Evolutionary conservation across 768 basidiomycete genomes (phyloP).

Genomic region (Basidioascus undulatus): DNA sequence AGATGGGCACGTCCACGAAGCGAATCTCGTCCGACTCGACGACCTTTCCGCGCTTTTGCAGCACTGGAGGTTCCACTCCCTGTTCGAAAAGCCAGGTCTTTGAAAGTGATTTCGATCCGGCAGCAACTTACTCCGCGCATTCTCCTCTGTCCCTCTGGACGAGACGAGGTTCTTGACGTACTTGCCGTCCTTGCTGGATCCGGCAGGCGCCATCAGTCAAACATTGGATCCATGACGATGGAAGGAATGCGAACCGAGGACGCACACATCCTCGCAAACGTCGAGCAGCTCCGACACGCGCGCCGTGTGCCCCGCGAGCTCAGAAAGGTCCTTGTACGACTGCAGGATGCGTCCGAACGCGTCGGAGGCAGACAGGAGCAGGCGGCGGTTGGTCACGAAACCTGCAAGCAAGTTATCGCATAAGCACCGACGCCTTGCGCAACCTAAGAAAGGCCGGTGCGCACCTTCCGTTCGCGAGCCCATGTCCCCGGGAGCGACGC

Average conservation of each 20-base stretch:
- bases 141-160: constrained; percentile 44
- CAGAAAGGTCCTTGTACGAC: constrained; percentile 53
- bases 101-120: too few relatives aligned
- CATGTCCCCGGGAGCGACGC: constrained; percentile 37
- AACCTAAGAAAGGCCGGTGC: not conserved
- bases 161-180: constrained; percentile 73
- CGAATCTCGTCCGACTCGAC: constrained; percentile 46
- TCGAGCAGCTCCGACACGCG: constrained; percentile 71
- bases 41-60: constrained; percentile 51
- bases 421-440: not conserved
- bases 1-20: constrained; percentile 80
- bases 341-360: constrained; percentile 92
- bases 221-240: too few relatives aligned
- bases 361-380: constrained; percentile 26
- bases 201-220: too few relatives aligned
- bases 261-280: constrained; percentile 78
- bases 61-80: too few relatives aligned
- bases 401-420: constrained; percentile 23
- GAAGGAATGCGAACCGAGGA: too few relatives aligned
- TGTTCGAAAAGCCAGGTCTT: too few relatives aligned
- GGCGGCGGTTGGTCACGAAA: constrained; percentile 64
- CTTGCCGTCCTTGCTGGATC: constrained; percentile 45
- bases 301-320: constrained; percentile 85
- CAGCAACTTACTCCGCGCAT: constrained; percentile 37
- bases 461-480: constrained; percentile 73